phyloP scores from a whole-genome alignment of 2,329 filamentous ascomycete species.

The Sarocladium brachiariae region DNA sequence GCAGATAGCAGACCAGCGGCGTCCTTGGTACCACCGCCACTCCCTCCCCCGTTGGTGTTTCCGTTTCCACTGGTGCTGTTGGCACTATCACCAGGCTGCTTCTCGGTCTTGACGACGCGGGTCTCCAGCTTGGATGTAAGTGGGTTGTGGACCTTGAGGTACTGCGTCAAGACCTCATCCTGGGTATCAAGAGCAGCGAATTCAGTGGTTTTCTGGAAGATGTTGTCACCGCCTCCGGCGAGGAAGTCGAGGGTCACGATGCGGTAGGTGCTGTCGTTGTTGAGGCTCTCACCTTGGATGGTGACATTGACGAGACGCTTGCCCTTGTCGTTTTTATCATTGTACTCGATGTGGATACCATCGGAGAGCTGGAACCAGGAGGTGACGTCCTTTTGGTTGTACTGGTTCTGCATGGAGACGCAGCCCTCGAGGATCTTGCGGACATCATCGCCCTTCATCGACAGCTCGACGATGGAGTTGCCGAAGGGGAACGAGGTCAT shows the following conservation, averaged over 20 bases:
- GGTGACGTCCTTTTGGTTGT: slow-evolving; percentile 44
- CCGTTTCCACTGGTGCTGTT: slow-evolving; percentile 62
- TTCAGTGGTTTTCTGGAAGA: slow-evolving; percentile 34
- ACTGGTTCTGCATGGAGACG: slow-evolving; percentile 46
- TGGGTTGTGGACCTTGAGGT: slow-evolving; percentile 42
- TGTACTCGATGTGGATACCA: slow-evolving; percentile 50
- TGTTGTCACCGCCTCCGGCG: slow-evolving; percentile 56
- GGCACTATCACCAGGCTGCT: slow-evolving; percentile 4
- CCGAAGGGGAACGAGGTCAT: slow-evolving; percentile 60
- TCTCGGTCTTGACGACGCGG: slow-evolving; percentile 21
- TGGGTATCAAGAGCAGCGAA: slow-evolving; percentile 44
- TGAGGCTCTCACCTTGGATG: slow-evolving; percentile 41
- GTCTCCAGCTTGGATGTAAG: slow-evolving; percentile 42
- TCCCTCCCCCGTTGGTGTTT: slow-evolving; percentile 53
- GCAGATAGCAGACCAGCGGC: slow-evolving; percentile 8
- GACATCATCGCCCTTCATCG: slow-evolving; percentile 44
- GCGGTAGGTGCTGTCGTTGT: slow-evolving; percentile 40
- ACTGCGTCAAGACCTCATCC: slow-evolving; percentile 45
- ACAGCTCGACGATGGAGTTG: slow-evolving; percentile 55
- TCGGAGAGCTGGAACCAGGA: slow-evolving; percentile 56
- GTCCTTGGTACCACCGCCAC: slow-evolving; percentile 34
- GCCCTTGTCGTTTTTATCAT: slow-evolving; percentile 42
- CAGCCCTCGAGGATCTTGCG: slow-evolving; percentile 54
- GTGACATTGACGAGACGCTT: slow-evolving; percentile 45
- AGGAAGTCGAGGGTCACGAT: slow-evolving; percentile 59